Evolutionary conservation across 2,329 filamentous ascomycete genomes (phyloP), one percentile per base, ranked within the genome.

Genomic region (Fusarium ambrosium): DNA sequence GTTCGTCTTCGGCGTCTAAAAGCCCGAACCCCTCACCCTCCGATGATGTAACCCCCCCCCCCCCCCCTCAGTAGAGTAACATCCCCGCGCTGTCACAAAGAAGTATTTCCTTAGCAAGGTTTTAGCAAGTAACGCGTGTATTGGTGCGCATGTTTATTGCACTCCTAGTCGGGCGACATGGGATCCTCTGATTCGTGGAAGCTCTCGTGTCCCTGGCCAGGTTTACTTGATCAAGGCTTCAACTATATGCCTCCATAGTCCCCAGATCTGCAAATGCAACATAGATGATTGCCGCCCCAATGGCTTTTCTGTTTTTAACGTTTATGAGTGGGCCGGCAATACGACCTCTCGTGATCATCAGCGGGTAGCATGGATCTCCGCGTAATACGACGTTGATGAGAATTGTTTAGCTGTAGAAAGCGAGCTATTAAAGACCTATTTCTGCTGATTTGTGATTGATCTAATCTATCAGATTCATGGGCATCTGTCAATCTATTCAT

Each of bases 201-300:
- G 18, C 27, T 24, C 24, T 18, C 7, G 11, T 27, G n/a, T 45
- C 53, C 32, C 45, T 37, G 18, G 5, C 27, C 7, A 39, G 20
- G 62, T 63, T 48, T 4, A 36, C 71, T n/a, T 58, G 53, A 56
- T 53, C 41, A 45, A 43, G 58, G 37, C 39, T 66, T 27, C 29
- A 36, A 62, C 60, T 45, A 34, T 22, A 43, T 65, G 41, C 34
- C 61, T 51, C 62, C 11, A 18, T n/a, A n/a, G n/a, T 51, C 68
- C 45, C 68, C 64, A 39, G 71, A 72, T 74, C 64, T 72, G 51
- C 61, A 69, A 34, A 72, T 69, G 72, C 22, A 69, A 74, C 72
- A 62, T 65, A 0, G 24, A 53, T 34, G 9, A 8, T 65, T 74
- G 10, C 68, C 71, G 58, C 37, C 41, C 72, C 72, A 74, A 74